A percentile compares a stretch with the other conserved stretches of the same genome.
These are phyloP conservation scores for Cetraspora pellucida DNA, from an alignment of 192 early-diverging fungal genomes.

Conservation along the genomic window DNA sequence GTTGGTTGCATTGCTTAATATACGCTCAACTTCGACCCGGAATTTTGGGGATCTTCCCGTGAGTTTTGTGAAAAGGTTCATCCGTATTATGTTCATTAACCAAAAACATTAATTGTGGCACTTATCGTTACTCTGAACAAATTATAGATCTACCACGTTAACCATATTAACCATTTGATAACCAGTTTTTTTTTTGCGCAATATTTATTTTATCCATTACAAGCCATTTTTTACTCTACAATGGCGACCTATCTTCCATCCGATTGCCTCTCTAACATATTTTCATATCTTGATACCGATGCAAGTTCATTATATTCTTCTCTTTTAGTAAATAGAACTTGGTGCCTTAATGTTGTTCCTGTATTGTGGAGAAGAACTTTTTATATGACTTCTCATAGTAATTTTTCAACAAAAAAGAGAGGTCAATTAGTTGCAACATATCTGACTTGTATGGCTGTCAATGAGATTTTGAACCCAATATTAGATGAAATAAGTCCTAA, in stretches of 20 bases:
- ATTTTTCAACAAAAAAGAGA: constrained; percentile 14
- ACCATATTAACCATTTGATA: no score
- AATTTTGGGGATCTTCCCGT: no score
- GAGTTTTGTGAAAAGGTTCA: no score
- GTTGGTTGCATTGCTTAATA: no score
- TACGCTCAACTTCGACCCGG: no score
- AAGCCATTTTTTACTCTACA: not conserved
- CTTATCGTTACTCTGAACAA: no score
- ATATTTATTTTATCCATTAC: no score
- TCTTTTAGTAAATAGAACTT: constrained; percentile 10
- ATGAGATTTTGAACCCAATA: not conserved
- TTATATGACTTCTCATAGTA: not conserved
- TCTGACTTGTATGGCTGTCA: not conserved
- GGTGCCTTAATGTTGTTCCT: not conserved
- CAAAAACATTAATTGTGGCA: no score
- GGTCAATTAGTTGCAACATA: constrained; percentile 1
- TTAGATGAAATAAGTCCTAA: not conserved
- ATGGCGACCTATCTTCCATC: not conserved
- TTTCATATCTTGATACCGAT: constrained; percentile 6
- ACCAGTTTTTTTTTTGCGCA: no score
- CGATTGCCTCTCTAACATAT: constrained; percentile 1
- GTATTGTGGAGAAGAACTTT: constrained; percentile 15
- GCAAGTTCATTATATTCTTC: constrained; percentile 9
- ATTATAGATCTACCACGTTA: no score
- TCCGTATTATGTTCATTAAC: no score